Conservation (phyloP, 371 early-diverging fungal species). For the Ecytonucleospora hepatopenaei region DNA sequence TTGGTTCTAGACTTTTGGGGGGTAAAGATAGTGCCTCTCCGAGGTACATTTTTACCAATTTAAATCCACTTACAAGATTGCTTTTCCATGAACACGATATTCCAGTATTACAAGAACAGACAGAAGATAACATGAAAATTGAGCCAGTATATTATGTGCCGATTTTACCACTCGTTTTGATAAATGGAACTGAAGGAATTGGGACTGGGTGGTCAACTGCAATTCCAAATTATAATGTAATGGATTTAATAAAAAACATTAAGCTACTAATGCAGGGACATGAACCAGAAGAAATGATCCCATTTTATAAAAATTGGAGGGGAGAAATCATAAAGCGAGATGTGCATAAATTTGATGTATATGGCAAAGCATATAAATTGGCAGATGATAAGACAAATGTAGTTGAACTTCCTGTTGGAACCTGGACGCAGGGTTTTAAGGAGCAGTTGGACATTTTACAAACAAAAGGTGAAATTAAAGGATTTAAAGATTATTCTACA, state of each 20-base stretch:
- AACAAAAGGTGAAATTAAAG: conserved; percentile 61
- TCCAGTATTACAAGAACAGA: conserved; percentile 68
- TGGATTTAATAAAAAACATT: conserved; percentile 78
- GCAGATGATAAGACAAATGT: conserved; percentile 66
- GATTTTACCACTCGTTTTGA: conserved; percentile 81
- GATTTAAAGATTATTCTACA: conserved; percentile 57
- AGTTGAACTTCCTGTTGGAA: conserved; percentile 79
- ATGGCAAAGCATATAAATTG: conserved; percentile 64
- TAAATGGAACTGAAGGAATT: conserved; percentile 94
- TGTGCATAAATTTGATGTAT: conserved; percentile 62
- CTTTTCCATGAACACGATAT: conserved; percentile 79
- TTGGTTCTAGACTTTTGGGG: conserved; percentile 83
- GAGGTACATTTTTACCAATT: conserved; percentile 84
- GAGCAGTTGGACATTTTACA: conserved; percentile 67
- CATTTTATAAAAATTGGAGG: conserved; percentile 89
- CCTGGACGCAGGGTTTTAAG: conserved; percentile 87
- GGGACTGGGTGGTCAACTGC: conserved; percentile 75
- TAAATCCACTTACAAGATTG: conserved; percentile 66
- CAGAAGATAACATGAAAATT: conserved; percentile 80
- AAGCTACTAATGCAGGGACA: conserved; percentile 68
- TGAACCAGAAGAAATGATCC: conserved; percentile 67
- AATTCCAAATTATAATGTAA: conserved; percentile 71
- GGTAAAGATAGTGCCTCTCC: conserved; percentile 92
- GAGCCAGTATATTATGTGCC: conserved; percentile 96
- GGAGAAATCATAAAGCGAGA: conserved; percentile 56